These are phyloP conservation scores for Xylaria grammica DNA, from an alignment of 495 filamentous ascomycete genomes.

Conservation along the genomic window DNA sequence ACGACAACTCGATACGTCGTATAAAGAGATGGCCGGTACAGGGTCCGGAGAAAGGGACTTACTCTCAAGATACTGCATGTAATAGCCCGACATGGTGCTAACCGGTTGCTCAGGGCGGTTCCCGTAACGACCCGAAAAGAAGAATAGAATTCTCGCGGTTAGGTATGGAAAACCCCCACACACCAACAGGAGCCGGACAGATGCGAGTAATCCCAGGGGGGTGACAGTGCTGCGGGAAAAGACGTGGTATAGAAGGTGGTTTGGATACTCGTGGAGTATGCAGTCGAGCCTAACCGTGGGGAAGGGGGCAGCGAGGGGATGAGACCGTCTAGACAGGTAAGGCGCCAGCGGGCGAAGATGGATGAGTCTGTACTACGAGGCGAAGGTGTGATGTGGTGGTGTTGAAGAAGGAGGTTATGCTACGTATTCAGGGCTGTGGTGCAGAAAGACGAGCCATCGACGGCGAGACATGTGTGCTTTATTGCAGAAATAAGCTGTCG, in stretches of 20 bases:
- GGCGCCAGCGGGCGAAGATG: slow-evolving; percentile 45
- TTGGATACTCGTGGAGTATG: slow-evolving; percentile 43
- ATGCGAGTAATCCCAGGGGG: slow-evolving; percentile 33
- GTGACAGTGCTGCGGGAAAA: slow-evolving; percentile 28
- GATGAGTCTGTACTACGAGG: slow-evolving; percentile 50
- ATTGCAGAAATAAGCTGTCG: slow-evolving; percentile 59
- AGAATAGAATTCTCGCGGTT: slow-evolving; percentile 27
- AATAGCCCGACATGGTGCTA: slow-evolving; percentile 62
- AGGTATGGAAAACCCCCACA: slow-evolving; percentile 37
- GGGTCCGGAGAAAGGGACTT: slow-evolving; percentile 46
- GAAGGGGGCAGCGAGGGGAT: slow-evolving; percentile 34
- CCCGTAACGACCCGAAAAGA: slow-evolving; percentile 20
- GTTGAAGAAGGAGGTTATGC: slow-evolving; percentile 53
- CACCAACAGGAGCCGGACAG: slow-evolving; percentile 29
- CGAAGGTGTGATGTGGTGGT: slow-evolving; percentile 46
- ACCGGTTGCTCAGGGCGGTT: slow-evolving; percentile 25
- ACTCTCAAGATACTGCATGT: slow-evolving; percentile 69
- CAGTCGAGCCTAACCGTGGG: slow-evolving; percentile 61
- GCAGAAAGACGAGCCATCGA: slow-evolving; percentile 54
- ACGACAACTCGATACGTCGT: not conserved
- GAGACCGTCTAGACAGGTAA: slow-evolving; percentile 38
- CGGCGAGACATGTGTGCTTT: slow-evolving; percentile 67
- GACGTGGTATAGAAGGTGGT: slow-evolving; percentile 35
- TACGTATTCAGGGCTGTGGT: slow-evolving; percentile 57
- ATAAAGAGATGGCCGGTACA: slow-evolving; percentile 10